Evolutionary conservation across 306 rosid genomes (phyloP).

Genomic region (Acacia acuminata): DNA sequence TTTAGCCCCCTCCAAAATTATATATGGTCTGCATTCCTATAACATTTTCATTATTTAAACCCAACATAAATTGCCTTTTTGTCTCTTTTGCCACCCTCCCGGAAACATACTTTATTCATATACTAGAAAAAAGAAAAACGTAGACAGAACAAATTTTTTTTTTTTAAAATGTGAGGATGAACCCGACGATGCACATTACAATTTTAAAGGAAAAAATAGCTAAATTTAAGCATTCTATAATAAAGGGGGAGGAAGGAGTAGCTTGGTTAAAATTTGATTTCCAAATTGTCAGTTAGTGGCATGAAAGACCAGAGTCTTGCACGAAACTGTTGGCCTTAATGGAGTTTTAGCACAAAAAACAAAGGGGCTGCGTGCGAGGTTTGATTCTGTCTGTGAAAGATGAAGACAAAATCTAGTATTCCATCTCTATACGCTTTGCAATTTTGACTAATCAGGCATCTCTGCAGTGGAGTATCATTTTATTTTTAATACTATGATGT

Average conservation of each 20-base stretch:
- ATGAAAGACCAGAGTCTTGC: background rate
- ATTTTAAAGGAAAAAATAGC: background rate
- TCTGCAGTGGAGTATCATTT: background rate
- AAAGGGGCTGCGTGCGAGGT: background rate
- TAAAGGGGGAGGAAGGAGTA: background rate
- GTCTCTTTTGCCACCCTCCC: slow-evolving; percentile 1
- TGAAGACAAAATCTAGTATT: background rate
- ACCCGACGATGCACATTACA: background rate
- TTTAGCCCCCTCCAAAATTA: background rate
- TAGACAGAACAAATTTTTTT: background rate
- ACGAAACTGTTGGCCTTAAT: background rate
- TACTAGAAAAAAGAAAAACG: background rate
- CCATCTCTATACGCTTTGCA: background rate
- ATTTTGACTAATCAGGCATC: background rate
- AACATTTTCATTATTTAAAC: background rate
- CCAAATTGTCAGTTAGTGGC: background rate
- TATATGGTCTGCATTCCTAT: background rate
- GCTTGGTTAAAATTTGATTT: background rate
- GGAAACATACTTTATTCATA: background rate
- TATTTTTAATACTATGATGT: background rate
- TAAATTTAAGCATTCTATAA: background rate
- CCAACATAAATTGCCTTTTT: background rate
- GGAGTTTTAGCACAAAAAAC: background rate
- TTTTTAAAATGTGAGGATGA: background rate
- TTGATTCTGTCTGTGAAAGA: background rate